Evolutionary conservation across 768 basidiomycete genomes (phyloP), one percentile per base, ranked within the genome.

Genomic region (Tylopilus intermedius): DNA sequence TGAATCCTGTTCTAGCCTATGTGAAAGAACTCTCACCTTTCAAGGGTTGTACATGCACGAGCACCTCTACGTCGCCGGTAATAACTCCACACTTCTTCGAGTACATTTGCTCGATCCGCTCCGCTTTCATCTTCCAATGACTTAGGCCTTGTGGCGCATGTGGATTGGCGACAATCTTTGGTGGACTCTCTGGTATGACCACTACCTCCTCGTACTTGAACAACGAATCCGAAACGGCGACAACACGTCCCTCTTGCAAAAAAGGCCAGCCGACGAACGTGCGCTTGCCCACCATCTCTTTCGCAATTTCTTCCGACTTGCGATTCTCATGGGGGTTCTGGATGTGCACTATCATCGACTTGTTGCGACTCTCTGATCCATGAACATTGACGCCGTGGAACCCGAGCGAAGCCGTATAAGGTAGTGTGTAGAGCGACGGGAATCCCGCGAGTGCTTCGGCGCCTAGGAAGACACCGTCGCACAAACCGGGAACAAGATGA

Each of bases 311-410:
- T 62, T 86, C 82, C 6, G 80, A 71, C 67, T 84, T 88, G 58
- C 74, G 74, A 43, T 70, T 71, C 55, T 92, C 89, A 65, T 86
- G 78, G 0, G 79, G 79, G 63, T 91, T 90, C 45, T 88, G 74
- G 59, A 97, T 82, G 58, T 88, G 82, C 22, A 98, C 78, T 47
- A 98, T 75, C 85, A 99, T 94, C 2, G 91, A 94, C 70, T 94
- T 91, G 73, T 95, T 95, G 35, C 86, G 79, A 58, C 84, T 90
- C 65, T 96, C 94, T 0, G 83, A 74, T 49, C 91, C 90, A 67
- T 98, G 95, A 11, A 98, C 85, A 64, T 94, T 96, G 60, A 98
- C 94, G 21, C 86, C 83, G 63, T 98, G 95, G 69, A 82, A 79
- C 14, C 86, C 93, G 22, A 98, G 75, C 22, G 75, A 72, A 10